Evolutionary conservation across 768 basidiomycete genomes (phyloP).

Genomic region (Hygrocybe punicea): DNA sequence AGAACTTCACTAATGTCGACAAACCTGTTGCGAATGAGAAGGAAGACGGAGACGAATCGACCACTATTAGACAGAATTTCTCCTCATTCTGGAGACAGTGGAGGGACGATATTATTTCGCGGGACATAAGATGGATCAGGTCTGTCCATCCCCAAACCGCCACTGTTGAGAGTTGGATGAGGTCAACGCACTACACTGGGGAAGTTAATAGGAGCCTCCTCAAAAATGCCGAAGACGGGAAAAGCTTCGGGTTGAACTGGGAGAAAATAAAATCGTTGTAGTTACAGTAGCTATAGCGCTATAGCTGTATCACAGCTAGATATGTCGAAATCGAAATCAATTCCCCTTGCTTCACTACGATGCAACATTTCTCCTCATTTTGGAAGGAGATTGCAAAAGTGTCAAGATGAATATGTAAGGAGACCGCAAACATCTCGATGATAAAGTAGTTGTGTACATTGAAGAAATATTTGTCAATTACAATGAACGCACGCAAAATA

Average conservation of each 20-base stretch:
- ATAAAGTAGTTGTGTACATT: too few species aligned
- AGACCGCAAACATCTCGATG: too few species aligned
- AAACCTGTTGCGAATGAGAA: constrained; percentile 31
- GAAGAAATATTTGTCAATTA: too few species aligned
- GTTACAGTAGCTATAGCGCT: too few species aligned
- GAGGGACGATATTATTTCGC: constrained; percentile 42
- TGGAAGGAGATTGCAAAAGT: too few species aligned
- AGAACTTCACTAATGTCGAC: constrained; percentile 26
- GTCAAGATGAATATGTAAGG: too few species aligned
- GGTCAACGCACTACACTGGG: constrained; percentile 31
- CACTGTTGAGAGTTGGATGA: constrained; percentile 43
- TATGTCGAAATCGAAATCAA: too few species aligned
- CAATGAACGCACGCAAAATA: too few species aligned
- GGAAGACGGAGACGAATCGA: constrained; percentile 29
- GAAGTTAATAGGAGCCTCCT: constrained; percentile 22
- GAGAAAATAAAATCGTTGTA: constrained; percentile 10
- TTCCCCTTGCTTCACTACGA: too few species aligned
- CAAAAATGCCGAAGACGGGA: constrained; percentile 34
- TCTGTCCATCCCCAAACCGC: constrained; percentile 35
- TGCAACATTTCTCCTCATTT: too few species aligned
- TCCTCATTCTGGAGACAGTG: constrained; percentile 42
- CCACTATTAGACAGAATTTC: constrained; percentile 40
- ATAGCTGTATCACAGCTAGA: too few species aligned
- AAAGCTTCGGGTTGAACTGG: constrained; percentile 22
- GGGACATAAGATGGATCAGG: constrained; percentile 45